Conservation (phyloP, 2,329 filamentous ascomycete genomes). For the Drechslerella dactyloides region DNA sequence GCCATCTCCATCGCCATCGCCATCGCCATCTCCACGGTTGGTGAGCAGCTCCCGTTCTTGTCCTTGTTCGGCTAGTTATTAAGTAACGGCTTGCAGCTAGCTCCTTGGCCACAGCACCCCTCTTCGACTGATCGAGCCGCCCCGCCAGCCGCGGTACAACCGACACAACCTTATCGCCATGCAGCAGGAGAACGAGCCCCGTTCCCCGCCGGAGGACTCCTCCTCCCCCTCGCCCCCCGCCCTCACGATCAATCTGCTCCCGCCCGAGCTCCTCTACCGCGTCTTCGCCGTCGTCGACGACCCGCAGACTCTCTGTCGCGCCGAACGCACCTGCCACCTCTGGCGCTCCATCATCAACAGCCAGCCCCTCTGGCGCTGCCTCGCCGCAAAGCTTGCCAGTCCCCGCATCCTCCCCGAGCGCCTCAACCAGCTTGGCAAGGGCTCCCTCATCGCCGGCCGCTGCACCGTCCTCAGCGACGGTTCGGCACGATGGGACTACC, state of each 20-base stretch:
- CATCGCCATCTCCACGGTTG: no score
- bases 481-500: conserved; percentile 23
- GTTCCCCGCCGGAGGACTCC: background rate
- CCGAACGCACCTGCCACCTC: conserved; percentile 32
- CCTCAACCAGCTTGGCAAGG: conserved; percentile 42
- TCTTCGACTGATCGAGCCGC: no score
- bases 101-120: no score
- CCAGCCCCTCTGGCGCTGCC: conserved; percentile 42
- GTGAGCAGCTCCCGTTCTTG: no score
- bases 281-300: conserved; percentile 38
- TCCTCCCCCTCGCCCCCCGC: background rate
- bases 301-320: conserved; percentile 38
- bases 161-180: background rate
- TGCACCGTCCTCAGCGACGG: conserved; percentile 18
- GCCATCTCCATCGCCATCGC: no score
- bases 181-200: background rate
- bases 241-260: conserved; percentile 22
- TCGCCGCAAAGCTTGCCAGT: conserved; percentile 30
- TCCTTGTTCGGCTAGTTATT: no score
- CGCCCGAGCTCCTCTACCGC: conserved; percentile 32
- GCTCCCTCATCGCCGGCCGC: conserved; percentile 35
- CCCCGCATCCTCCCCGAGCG: conserved; percentile 31
- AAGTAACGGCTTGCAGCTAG: no score
- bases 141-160: no score
- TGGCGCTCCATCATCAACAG: conserved; percentile 41